Evolutionary conservation across 306 rosid species (phyloP).

Genomic region (Vachellia collinsii): DNA sequence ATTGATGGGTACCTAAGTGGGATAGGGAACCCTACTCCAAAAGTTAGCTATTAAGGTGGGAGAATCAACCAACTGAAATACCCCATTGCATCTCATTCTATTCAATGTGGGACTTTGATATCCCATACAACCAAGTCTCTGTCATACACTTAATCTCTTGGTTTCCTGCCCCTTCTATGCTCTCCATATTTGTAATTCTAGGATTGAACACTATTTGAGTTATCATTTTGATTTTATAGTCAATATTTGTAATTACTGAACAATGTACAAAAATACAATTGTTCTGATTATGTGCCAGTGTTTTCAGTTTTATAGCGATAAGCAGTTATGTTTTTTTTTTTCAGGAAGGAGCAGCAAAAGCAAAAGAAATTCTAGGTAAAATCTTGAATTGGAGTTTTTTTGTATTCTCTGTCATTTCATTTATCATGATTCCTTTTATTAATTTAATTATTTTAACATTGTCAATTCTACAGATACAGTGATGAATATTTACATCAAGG

Average conservation of each 20-base stretch:
- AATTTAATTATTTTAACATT: conserved; percentile 9
- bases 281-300: conserved; percentile 18
- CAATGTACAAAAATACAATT: conserved; percentile 2
- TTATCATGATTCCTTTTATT: conserved; percentile 11
- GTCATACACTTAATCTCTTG: background rate
- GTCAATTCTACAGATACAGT: conserved; percentile 64
- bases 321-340: conserved; percentile 39
- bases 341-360: conserved; percentile 85
- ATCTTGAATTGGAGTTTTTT: conserved; percentile 26
- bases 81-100: no score
- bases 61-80: no score
- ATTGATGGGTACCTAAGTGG: no score
- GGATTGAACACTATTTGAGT: conserved; percentile 2
- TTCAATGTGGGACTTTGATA: no score
- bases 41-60: no score
- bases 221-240: conserved; percentile 19
- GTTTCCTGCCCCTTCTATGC: background rate
- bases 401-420: conserved; percentile 10
- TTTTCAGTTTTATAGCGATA: conserved; percentile 15
- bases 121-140: no score
- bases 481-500: conserved; percentile 80
- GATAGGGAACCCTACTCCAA: no score
- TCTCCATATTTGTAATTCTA: conserved; percentile 2
- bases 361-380: conserved; percentile 78
- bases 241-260: conserved; percentile 17